Conservation (phyloP, 495 filamentous ascomycete species). For the Aspergillus indologenus region DNA sequence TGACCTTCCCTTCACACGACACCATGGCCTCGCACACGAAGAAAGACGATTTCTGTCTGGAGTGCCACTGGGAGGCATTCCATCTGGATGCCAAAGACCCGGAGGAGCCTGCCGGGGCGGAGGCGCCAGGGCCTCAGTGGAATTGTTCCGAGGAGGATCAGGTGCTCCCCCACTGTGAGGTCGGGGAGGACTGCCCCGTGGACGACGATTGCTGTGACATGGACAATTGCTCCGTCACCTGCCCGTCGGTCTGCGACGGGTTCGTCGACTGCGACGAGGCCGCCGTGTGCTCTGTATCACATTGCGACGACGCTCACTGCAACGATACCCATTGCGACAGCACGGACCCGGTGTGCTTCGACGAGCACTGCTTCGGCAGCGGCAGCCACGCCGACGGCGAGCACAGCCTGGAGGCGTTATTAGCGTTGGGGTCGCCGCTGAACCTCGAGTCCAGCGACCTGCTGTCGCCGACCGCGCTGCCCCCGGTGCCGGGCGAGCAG, state of each 20-base stretch:
- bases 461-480: constrained; percentile 25
- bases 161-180: constrained; percentile 26
- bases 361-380: constrained; percentile 39
- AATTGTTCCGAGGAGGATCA: constrained; percentile 32
- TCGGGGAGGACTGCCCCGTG: constrained; percentile 34
- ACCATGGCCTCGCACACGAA: constrained; percentile 39
- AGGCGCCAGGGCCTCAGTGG: constrained; percentile 28
- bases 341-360: constrained; percentile 39
- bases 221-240: constrained; percentile 42
- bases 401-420: constrained; percentile 35
- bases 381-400: constrained; percentile 16
- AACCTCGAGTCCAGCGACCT: constrained; percentile 30
- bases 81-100: constrained; percentile 35
- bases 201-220: constrained; percentile 44
- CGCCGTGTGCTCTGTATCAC: constrained; percentile 37
- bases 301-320: constrained; percentile 36
- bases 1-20: constrained; percentile 11
- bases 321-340: constrained; percentile 30
- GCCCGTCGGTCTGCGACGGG: constrained; percentile 43
- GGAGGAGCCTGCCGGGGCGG: constrained; percentile 21
- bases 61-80: constrained; percentile 44
- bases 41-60: constrained; percentile 40
- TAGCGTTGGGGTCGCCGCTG: constrained; percentile 33
- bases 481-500: constrained; percentile 17
- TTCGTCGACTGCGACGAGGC: constrained; percentile 45